Base-by-base conservation (phyloP, 768 basidiomycete genomes). In the Rhizopogon sp. region DNA sequence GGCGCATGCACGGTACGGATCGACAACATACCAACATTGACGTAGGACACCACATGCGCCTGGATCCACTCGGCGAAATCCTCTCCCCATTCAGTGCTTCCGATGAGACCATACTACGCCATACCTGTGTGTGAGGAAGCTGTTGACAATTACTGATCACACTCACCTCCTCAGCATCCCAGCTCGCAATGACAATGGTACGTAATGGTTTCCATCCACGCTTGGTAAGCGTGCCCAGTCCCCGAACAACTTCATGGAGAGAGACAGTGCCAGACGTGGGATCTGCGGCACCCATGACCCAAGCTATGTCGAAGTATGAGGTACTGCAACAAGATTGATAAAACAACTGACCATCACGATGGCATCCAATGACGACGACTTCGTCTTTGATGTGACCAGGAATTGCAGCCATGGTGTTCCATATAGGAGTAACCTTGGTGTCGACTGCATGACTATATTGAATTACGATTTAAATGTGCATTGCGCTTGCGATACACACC, bases 31-130 rank as follows among this genome's bases (percentile, higher is more conserved):
- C 77, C 83, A 25, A 94, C 77, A 64, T 97, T 97, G 55, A 97
- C 72, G 65, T 98, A 98, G 13, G 90, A 80, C 14, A 90, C 93
- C 43, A 86, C 88, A 58, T 95, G 81, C 35, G 87, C 74, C 40
- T 80, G 77, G 39, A 98, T 82, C 84, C 88, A 96, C 14, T 81
- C 77, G 0, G 83, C 65, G 64, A 96, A 98, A 65, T 98, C 96
- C 68, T 98, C 96, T 3, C 85, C 93, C 81, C 88, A 96, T 70
- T 98, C 96, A 3, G 91, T 95, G 63, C 86, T 89, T 28, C 95
- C 95, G 39, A 91, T 66, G 41, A 93, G 77, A 25, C 89, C 90
- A 52, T 81, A 79, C 78, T 79, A 52, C 4, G n/a, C 7, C 16
- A 53, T 49, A 16, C 39, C 56, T 40, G 57, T 46, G 25, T 22